Conservation (phyloP, 371 early-diverging fungal genomes). For the Gilbertella persicaria region DNA sequence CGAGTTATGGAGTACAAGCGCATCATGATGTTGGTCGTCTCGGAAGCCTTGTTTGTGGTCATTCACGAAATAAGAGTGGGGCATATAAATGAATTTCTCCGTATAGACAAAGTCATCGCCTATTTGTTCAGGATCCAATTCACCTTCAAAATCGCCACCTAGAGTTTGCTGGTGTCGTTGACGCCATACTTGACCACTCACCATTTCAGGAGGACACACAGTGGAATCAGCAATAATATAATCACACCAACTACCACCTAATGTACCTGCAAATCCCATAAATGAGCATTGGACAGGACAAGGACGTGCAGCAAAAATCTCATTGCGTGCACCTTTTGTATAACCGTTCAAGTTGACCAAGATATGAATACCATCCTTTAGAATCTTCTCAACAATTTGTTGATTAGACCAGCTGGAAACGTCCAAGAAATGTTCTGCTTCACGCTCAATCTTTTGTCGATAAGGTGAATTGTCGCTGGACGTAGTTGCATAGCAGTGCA, state of each 20-base stretch:
- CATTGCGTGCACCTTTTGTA: slow-evolving; percentile 92
- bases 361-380: slow-evolving; percentile 81
- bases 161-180: slow-evolving; percentile 5
- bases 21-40: slow-evolving; percentile 56
- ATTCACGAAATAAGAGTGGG: slow-evolving; percentile 90
- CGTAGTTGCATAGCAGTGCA: slow-evolving; percentile 86
- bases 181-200: slow-evolving; percentile 71
- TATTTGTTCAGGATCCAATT: slow-evolving; percentile 72
- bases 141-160: slow-evolving; percentile 64
- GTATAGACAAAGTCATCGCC: slow-evolving; percentile 77
- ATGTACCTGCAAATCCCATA: slow-evolving; percentile 93
- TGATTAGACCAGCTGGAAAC: slow-evolving; percentile 75
- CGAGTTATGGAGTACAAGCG: slow-evolving; percentile 12
- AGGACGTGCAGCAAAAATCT: slow-evolving; percentile 91
- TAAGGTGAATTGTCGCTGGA: slow-evolving; percentile 79
- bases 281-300: slow-evolving; percentile 87
- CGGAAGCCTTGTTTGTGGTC: slow-evolving; percentile 93
- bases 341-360: slow-evolving; percentile 92
- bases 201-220: slow-evolving; percentile 85
- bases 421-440: slow-evolving; percentile 78
- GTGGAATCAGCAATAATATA: slow-evolving; percentile 89
- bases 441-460: slow-evolving; percentile 80
- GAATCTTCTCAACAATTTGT: slow-evolving; percentile 76
- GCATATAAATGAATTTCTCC: slow-evolving; percentile 92
- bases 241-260: slow-evolving; percentile 92